phyloP scores from a whole-genome alignment of 176 grass and related monocot genomes.

The Phoenix dactylifera region DNA sequence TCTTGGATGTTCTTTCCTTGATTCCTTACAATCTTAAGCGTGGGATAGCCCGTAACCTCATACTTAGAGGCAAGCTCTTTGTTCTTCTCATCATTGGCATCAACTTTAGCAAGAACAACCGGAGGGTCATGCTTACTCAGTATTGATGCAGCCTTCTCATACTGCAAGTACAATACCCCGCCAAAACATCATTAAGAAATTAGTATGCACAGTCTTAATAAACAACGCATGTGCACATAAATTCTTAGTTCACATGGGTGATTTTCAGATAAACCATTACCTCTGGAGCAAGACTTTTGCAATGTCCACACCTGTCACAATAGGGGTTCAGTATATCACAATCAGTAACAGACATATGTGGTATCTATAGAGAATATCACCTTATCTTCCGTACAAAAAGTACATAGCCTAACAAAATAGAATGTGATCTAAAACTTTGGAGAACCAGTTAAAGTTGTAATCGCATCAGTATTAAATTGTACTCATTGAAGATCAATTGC shows the following conservation, averaged over 20 bases:
- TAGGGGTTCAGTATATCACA: too few species aligned
- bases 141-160: conserved; percentile 59
- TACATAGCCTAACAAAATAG: too few species aligned
- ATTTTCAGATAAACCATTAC: conserved; percentile 23
- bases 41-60: conserved; percentile 43
- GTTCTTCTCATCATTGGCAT: conserved; percentile 52
- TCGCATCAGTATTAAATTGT: too few species aligned
- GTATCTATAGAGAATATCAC: too few species aligned
- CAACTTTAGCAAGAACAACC: conserved; percentile 54
- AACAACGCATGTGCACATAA: too few species aligned
- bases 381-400: too few species aligned
- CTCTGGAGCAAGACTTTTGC: conserved; percentile 79
- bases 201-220: not conserved
- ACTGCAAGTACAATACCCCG: conserved; percentile 36
- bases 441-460: too few species aligned
- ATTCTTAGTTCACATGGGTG: too few species aligned
- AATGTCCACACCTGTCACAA: conserved; percentile 75
- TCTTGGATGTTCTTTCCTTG: conserved; percentile 28
- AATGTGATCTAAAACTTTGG: too few species aligned
- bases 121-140: conserved; percentile 42
- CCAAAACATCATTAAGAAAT: conserved; percentile 4
- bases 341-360: too few species aligned
- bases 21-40: conserved; percentile 70
- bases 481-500: too few species aligned
- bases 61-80: conserved; percentile 60